A percentile compares a stretch with the other conserved stretches of the same genome.
Evolutionary conservation across 257 asterid species (phyloP).

Genomic region (Fraxinus quadrangulata): DNA sequence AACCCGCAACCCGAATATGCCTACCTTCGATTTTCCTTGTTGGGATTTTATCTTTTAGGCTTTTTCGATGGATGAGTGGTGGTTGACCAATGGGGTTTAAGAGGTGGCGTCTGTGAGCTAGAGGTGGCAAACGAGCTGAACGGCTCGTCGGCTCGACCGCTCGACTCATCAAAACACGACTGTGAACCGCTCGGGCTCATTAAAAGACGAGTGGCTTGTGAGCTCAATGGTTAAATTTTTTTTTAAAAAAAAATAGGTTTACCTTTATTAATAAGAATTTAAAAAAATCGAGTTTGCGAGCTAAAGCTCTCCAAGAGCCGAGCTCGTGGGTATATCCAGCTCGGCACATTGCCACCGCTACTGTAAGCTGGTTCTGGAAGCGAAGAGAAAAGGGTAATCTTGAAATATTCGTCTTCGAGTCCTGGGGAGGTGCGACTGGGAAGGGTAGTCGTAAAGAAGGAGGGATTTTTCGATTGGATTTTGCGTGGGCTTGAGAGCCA

Average conservation of each 20-base stretch:
- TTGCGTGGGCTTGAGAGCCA: constrained; percentile 46
- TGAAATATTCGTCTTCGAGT: constrained; percentile 64
- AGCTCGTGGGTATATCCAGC: no score
- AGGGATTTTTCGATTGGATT: constrained; percentile 20
- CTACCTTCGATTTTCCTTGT: constrained; percentile 50
- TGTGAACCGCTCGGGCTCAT: no score
- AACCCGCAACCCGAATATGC: constrained; percentile 46
- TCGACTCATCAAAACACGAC: no score
- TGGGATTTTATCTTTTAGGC: constrained; percentile 32
- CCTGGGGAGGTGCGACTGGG: constrained; percentile 17
- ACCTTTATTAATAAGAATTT: no score
- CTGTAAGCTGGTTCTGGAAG: constrained; percentile 38
- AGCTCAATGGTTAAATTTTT: no score
- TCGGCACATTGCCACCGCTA: no score
- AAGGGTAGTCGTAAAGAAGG: constrained; percentile 31
- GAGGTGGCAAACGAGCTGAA: no score
- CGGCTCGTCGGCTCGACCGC: no score
- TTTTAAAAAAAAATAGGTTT: no score
- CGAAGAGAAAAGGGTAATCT: constrained; percentile 46
- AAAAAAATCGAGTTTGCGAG: no score
- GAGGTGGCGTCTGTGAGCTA: not conserved
- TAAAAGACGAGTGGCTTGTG: no score
- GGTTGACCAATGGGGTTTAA: constrained; percentile 8
- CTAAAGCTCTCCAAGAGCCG: no score
- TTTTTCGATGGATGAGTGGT: constrained; percentile 30